These are phyloP conservation scores for Sporothrix luriei DNA, from an alignment of 2,329 filamentous ascomycete species.

Conservation along the genomic window DNA sequence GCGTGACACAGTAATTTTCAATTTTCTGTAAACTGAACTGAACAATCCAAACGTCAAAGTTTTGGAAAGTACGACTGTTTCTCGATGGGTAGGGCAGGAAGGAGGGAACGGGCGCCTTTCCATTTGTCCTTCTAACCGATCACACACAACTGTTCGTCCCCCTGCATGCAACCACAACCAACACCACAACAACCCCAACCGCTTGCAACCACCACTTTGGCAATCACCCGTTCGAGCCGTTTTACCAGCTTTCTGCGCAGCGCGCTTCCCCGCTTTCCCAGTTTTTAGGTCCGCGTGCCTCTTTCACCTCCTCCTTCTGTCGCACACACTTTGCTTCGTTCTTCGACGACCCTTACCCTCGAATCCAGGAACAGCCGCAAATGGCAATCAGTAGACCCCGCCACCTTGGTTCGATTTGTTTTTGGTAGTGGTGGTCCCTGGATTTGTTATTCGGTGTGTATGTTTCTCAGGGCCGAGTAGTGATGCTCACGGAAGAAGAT, in stretches of 20 bases:
- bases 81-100: background rate
- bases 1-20: conserved; percentile 4
- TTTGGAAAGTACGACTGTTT: background rate
- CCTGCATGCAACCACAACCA: conserved; percentile 21
- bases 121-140: conserved; percentile 10
- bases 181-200: background rate
- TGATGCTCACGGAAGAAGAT: background rate
- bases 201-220: conserved; percentile 19
- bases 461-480: background rate
- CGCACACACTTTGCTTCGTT: background rate
- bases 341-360: background rate
- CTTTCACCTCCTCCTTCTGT: background rate
- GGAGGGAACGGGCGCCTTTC: background rate
- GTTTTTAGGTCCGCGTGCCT: conserved; percentile 13
- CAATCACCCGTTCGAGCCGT: conserved; percentile 3
- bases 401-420: background rate
- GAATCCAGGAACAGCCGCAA: conserved; percentile 25
- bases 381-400: background rate
- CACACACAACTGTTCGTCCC: background rate
- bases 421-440: conserved; percentile 11
- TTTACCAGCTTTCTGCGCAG: background rate
- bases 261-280: conserved; percentile 26
- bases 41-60: background rate
- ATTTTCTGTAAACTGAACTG: background rate
- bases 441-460: background rate